phyloP scores from a whole-genome alignment of 2,329 filamentous ascomycete species.

The Trichoderma koningiopsis region DNA sequence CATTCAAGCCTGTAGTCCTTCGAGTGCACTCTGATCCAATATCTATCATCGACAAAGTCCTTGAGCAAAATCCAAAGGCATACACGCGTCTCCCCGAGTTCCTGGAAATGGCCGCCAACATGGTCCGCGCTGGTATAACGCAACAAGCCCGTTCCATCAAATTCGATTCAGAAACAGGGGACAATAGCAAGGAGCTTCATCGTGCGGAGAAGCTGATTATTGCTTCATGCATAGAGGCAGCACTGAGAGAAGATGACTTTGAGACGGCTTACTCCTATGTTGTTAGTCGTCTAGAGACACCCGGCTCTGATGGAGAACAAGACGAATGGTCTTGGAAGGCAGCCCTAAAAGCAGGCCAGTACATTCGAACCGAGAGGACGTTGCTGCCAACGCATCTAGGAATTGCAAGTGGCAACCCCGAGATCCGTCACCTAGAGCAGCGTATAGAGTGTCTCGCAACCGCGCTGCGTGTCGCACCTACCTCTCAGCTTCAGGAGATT shows the following conservation, averaged over 20 bases:
- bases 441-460: slow-evolving; percentile 78
- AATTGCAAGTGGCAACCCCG: slow-evolving; percentile 59
- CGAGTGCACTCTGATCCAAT: slow-evolving; percentile 77
- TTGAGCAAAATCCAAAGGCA: slow-evolving; percentile 73
- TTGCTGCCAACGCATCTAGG: slow-evolving; percentile 61
- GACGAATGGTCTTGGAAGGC: slow-evolving; percentile 79
- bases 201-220: slow-evolving; percentile 67
- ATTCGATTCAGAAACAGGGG: slow-evolving; percentile 26
- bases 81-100: slow-evolving; percentile 77
- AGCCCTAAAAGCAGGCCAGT: slow-evolving; percentile 75
- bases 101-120: slow-evolving; percentile 66
- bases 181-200: slow-evolving; percentile 37
- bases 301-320: slow-evolving; percentile 28
- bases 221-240: slow-evolving; percentile 79
- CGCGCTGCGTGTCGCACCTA: slow-evolving; percentile 72
- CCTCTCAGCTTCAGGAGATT: slow-evolving; percentile 71
- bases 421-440: slow-evolving; percentile 75
- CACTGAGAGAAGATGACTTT: slow-evolving; percentile 75
- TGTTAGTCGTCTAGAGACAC: slow-evolving; percentile 63
- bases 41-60: slow-evolving; percentile 69
- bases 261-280: slow-evolving; percentile 87
- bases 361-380: slow-evolving; percentile 59
- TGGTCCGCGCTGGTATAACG: slow-evolving; percentile 61
- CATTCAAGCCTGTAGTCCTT: slow-evolving; percentile 76
- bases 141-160: slow-evolving; percentile 25